Base-by-base conservation (phyloP, 768 basidiomycete species). In the Suillus luteus region DNA sequence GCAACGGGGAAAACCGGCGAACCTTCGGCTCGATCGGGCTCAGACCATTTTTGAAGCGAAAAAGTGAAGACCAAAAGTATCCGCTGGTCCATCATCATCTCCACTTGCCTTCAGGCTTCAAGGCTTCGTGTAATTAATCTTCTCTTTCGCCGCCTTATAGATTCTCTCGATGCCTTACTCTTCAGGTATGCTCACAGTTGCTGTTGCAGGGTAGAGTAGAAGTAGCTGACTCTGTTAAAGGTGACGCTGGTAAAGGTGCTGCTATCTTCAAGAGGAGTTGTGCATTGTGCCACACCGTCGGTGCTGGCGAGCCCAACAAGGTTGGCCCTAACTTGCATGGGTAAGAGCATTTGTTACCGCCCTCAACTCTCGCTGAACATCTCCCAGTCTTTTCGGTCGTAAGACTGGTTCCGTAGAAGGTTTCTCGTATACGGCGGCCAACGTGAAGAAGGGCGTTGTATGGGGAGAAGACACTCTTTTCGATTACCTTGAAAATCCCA, bases 291-390 rank as follows among this genome's bases (percentile, higher is more conserved):
- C 96, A 98, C 78, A 97, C 93, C 67, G 77, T 92, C 66, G 92
- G 80, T 62, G 81, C 84, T 69, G 88, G 89, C 62, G 93, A 88
- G 71, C 82, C 86, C 48, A 83, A 95, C 82, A 93, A 92, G 78
- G 95, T 98, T 64, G 96, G 96, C 62, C 96, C 96, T 54, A 96
- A 96, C 85, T 85, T 99, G 33, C 88, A 95, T 75, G 96, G 96
- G 89, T 94, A 70, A 68, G 91, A 12, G 10, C 27, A 19, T 19
- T 78, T 7, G 31, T 44, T 15, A 31, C 61, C 33, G 9, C 0
- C 10, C 10, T 22, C 0, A 19, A 51, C 61, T 7, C 48, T 38
- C 31, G 4, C 40, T 9, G 14, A 54, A 12, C 49, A 31, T 48
- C 38, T 38, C 24, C n/a, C 67, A 93, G 92, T 40, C 67, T 94